These are phyloP conservation scores for Tillandsia fasciculata DNA, from an alignment of 176 grass and related monocot genomes.

Conservation along the genomic window DNA sequence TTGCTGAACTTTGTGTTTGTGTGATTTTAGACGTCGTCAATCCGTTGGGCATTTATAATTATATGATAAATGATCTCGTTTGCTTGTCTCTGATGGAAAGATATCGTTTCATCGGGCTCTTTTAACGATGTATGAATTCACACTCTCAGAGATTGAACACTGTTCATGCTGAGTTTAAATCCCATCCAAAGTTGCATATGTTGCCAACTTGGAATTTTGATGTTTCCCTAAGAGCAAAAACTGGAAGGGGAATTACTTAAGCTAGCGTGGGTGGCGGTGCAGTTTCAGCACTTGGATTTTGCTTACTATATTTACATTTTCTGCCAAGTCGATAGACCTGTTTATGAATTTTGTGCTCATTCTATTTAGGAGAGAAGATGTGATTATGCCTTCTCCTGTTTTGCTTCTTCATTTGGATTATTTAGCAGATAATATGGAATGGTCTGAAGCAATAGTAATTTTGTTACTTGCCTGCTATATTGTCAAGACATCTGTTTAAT, in stretches of 20 bases:
- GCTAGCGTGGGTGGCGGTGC: conserved; percentile 40
- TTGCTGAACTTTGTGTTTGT: no score
- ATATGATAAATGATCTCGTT: no score
- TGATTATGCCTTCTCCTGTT: no score
- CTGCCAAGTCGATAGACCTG: conserved; percentile 42
- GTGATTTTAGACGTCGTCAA: no score
- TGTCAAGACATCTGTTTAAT: no score
- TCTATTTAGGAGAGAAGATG: conserved; percentile 12
- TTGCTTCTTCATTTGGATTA: no score
- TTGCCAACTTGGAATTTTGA: conserved; percentile 62
- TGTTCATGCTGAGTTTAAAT: conserved; percentile 74
- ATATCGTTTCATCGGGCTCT: conserved; percentile 75
- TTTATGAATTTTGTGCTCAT: conserved; percentile 74
- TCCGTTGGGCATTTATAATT: no score
- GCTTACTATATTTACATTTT: background rate
- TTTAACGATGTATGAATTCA: conserved; percentile 73
- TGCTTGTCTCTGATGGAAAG: conserved; percentile 10
- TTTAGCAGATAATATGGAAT: no score
- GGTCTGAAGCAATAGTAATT: no score
- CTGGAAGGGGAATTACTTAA: conserved; percentile 47
- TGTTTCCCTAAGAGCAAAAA: conserved; percentile 56
- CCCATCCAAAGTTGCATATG: conserved; percentile 66
- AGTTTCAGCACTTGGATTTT: conserved; percentile 48
- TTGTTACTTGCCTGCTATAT: no score
- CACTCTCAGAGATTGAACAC: conserved; percentile 70